phyloP scores from a whole-genome alignment of 768 basidiomycete genomes.

The Collybiopsis confluens region DNA sequence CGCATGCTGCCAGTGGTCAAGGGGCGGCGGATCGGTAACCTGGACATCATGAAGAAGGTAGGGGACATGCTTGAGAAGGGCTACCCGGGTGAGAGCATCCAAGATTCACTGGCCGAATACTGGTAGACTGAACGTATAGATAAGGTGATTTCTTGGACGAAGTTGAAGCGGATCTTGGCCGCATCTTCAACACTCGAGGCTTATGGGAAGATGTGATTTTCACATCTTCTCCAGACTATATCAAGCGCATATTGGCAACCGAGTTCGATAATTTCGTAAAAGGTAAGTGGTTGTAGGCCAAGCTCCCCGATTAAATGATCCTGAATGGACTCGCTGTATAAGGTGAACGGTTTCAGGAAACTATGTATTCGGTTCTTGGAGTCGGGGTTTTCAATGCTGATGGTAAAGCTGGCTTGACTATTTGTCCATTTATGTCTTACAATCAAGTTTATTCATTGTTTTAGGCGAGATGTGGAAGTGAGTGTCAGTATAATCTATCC shows the following conservation, averaged over 20 bases:
- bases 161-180: conserved; percentile 29
- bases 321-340: neutral
- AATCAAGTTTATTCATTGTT: neutral
- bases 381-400: conserved; percentile 69
- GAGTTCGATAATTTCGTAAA: conserved; percentile 58
- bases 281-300: conserved; percentile 29
- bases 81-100: too few species aligned
- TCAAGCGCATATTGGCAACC: conserved; percentile 52
- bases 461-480: conserved; percentile 47
- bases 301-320: too few species aligned
- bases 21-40: too few species aligned
- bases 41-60: too few species aligned
- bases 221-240: conserved; percentile 48
- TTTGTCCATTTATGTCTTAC: too few species aligned
- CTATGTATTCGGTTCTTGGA: conserved; percentile 49
- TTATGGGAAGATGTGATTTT: conserved; percentile 43
- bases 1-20: too few species aligned
- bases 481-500: conserved; percentile 3
- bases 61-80: too few species aligned
- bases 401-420: conserved; percentile 34
- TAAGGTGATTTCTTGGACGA: conserved; percentile 41
- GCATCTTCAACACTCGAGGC: conserved; percentile 39
- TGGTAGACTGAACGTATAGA: too few species aligned
- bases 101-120: too few species aligned
- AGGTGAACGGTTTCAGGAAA: conserved; percentile 40